A percentile compares a stretch with the other conserved stretches of the same genome.
phyloP scores from a whole-genome alignment of 371 early-diverging fungal species.

The Gilbertella persicaria region DNA sequence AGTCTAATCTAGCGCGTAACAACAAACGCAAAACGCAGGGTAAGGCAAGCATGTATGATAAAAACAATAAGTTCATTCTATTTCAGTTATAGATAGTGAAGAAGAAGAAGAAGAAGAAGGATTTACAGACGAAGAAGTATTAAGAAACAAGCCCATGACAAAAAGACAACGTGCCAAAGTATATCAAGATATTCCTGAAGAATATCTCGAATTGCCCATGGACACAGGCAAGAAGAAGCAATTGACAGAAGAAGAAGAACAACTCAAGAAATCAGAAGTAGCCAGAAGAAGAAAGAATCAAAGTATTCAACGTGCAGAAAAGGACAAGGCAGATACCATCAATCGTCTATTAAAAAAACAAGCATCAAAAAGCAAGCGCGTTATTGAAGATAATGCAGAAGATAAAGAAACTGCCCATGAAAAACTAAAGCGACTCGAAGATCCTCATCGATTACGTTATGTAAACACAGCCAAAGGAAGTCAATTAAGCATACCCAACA shows the following conservation, averaged over 20 bases:
- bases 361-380: constrained; percentile 64
- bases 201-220: constrained; percentile 70
- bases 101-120: constrained; percentile 20
- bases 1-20: constrained; percentile 4
- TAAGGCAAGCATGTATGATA: background rate
- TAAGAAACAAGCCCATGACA: constrained; percentile 60
- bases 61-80: background rate
- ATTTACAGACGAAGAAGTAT: constrained; percentile 49
- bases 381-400: constrained; percentile 55
- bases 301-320: constrained; percentile 75
- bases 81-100: background rate
- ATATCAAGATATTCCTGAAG: constrained; percentile 55
- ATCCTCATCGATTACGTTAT: constrained; percentile 35
- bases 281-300: constrained; percentile 78
- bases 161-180: constrained; percentile 72
- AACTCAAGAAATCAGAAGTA: constrained; percentile 71
- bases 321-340: constrained; percentile 77
- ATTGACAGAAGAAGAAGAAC: constrained; percentile 69
- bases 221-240: constrained; percentile 62
- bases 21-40: constrained; percentile 36
- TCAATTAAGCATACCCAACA: constrained; percentile 30
- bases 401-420: constrained; percentile 26
- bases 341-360: constrained; percentile 76
- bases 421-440: constrained; percentile 16
- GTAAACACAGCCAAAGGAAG: constrained; percentile 26